phyloP scores from a whole-genome alignment of 352 stramenopile genomes.

The Elongisporangium prolatum region DNA sequence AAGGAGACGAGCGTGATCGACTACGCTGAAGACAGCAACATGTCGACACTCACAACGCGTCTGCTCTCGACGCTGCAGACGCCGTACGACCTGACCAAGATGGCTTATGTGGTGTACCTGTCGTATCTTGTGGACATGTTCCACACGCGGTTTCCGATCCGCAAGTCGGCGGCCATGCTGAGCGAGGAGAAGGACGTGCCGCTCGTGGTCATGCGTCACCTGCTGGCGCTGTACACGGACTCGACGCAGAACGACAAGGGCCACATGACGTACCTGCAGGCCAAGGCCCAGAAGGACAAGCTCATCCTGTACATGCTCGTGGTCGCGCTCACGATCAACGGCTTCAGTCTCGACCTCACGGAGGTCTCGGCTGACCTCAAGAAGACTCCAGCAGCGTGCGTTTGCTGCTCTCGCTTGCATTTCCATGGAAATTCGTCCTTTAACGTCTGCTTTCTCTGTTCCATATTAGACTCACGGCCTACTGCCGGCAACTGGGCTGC shows the following conservation, averaged over 20 bases:
- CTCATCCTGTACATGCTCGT: conserved; percentile 72
- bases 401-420: not conserved
- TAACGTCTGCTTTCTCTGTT: conserved; percentile 1
- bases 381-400: conserved; percentile 35
- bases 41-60: conserved; percentile 50
- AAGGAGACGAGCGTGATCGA: conserved; percentile 50
- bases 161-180: conserved; percentile 58
- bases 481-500: conserved; percentile 73
- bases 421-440: conserved; percentile 3
- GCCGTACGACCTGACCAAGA: conserved; percentile 65
- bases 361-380: conserved; percentile 70
- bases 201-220: conserved; percentile 60
- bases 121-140: conserved; percentile 71
- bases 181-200: conserved; percentile 77
- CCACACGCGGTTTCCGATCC: conserved; percentile 52
- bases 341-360: conserved; percentile 71
- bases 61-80: conserved; percentile 63
- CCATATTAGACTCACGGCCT: conserved; percentile 34
- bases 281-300: conserved; percentile 82
- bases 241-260: conserved; percentile 46
- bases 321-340: conserved; percentile 67
- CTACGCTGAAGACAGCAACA: conserved; percentile 35
- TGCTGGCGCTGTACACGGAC: conserved; percentile 70
- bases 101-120: conserved; percentile 69
- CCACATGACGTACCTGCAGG: conserved; percentile 61